These are phyloP conservation scores for Ophioceras dolichostomum DNA, from an alignment of 2,329 filamentous ascomycete genomes.

Conservation along the genomic window DNA sequence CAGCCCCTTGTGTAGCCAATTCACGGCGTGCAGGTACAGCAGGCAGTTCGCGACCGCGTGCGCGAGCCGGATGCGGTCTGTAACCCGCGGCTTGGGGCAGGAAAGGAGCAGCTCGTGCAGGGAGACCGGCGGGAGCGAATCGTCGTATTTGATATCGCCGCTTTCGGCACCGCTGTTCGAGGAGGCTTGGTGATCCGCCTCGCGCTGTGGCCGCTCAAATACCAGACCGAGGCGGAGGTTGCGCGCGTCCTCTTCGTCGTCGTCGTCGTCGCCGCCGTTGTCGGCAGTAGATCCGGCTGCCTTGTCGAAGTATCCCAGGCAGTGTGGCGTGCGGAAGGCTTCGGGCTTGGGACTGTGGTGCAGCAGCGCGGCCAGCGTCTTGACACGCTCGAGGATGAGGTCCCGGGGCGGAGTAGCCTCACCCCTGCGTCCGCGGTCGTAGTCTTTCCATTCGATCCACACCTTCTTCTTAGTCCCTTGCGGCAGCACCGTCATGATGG, in stretches of 20 bases:
- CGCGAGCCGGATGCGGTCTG: constrained; percentile 37
- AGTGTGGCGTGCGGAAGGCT: constrained; percentile 37
- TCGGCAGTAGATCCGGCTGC: constrained; percentile 9
- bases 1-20: constrained; percentile 46
- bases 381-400: constrained; percentile 29
- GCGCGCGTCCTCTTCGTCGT: no score
- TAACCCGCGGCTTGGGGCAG: constrained; percentile 30
- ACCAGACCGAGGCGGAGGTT: no score
- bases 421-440: constrained; percentile 19
- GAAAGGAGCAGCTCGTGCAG: constrained; percentile 31
- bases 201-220: constrained; percentile 28
- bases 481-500: constrained; percentile 19
- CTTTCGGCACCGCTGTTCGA: constrained; percentile 19
- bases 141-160: constrained; percentile 13
- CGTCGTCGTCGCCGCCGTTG: constrained; percentile 18
- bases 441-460: constrained; percentile 40
- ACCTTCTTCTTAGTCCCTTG: no score
- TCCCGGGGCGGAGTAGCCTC: constrained; percentile 21
- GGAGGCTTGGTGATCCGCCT: constrained; percentile 42
- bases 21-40: constrained; percentile 39
- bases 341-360: constrained; percentile 33
- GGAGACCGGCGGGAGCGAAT: constrained; percentile 27
- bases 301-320: constrained; percentile 37
- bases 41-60: constrained; percentile 39
- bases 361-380: constrained; percentile 33